These are phyloP conservation scores for Fusarium virguliforme DNA, from an alignment of 2,329 filamentous ascomycete genomes.

Conservation along the genomic window DNA sequence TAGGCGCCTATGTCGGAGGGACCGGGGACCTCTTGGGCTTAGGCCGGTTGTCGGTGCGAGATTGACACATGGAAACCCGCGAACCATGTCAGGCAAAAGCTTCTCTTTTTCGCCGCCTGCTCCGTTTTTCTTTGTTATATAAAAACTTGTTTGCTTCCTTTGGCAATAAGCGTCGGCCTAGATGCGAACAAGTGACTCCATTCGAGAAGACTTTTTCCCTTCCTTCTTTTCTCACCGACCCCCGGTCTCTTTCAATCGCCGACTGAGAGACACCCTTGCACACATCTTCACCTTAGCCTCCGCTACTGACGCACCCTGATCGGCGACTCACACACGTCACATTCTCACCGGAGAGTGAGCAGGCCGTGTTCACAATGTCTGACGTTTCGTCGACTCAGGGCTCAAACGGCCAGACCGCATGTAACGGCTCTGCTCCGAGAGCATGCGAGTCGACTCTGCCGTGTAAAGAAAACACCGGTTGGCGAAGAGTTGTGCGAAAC, in stretches of 20 bases:
- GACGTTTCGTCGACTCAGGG: constrained; percentile 27
- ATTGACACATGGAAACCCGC: constrained; percentile 18
- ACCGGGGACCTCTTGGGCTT: constrained; percentile 17
- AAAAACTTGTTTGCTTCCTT: constrained; percentile 14
- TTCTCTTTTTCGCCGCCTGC: constrained; percentile 3
- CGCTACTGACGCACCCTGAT: constrained; percentile 24
- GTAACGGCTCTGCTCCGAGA: constrained; percentile 26
- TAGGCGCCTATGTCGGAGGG: constrained; percentile 14
- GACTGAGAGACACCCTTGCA: constrained; percentile 11
- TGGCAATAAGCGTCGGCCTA: constrained; percentile 12
- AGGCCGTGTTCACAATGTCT: constrained; percentile 39
- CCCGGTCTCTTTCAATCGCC: constrained; percentile 17
- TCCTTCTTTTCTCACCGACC: neutral
- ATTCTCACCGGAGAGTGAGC: constrained; percentile 19
- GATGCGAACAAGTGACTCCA: constrained; percentile 1
- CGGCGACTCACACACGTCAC: constrained; percentile 36
- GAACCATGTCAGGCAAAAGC: constrained; percentile 12
- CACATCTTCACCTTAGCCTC: constrained; percentile 32
- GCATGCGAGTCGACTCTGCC: constrained; percentile 39
- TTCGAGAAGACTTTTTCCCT: neutral
- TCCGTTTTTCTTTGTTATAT: constrained; percentile 5
- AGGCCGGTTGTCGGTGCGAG: constrained; percentile 41
- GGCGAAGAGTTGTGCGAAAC: constrained; percentile 65
- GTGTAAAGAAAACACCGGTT: constrained; percentile 58
- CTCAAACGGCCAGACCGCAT: constrained; percentile 25